These are phyloP conservation scores for Thelonectria olida DNA, from an alignment of 2,329 filamentous ascomycete genomes.

Conservation along the genomic window DNA sequence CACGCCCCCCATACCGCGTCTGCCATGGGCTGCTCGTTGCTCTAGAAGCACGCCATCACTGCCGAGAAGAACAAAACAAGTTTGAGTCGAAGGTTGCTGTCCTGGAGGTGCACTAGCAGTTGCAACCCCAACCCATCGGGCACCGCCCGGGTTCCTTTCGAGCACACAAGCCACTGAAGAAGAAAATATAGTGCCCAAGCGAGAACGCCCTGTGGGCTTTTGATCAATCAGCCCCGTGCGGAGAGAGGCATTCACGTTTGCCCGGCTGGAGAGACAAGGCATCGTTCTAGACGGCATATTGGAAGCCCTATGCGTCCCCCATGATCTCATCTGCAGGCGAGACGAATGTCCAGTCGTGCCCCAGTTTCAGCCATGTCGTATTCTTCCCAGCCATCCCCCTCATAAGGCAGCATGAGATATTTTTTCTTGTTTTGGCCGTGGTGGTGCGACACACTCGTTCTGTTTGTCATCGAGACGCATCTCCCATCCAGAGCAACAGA, in stretches of 20 bases:
- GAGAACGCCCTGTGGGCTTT: neutral
- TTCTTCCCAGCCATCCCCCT: neutral
- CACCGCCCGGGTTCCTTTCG: constrained; percentile 16
- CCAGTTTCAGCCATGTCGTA: no score
- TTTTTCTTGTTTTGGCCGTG: neutral
- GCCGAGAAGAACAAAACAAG: constrained; percentile 9
- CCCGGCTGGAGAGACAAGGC: neutral
- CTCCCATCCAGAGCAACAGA: neutral
- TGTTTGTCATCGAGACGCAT: constrained; percentile 11
- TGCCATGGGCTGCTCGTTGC: neutral
- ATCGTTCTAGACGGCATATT: neutral
- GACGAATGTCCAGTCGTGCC: neutral
- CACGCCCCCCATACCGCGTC: neutral
- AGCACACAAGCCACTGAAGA: neutral
- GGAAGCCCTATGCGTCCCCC: neutral
- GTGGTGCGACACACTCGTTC: no score
- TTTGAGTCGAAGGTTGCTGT: no score
- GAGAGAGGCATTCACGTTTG: neutral
- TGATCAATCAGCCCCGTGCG: neutral
- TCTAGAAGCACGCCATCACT: constrained; percentile 15
- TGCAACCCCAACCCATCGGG: constrained; percentile 39
- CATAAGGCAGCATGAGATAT: constrained; percentile 13
- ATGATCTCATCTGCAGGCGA: neutral
- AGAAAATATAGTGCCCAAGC: neutral
- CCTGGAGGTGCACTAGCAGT: no score